These are phyloP conservation scores for Grifola frondosa DNA, from an alignment of 1,284 basidiomycete species.

Conservation along the genomic window DNA sequence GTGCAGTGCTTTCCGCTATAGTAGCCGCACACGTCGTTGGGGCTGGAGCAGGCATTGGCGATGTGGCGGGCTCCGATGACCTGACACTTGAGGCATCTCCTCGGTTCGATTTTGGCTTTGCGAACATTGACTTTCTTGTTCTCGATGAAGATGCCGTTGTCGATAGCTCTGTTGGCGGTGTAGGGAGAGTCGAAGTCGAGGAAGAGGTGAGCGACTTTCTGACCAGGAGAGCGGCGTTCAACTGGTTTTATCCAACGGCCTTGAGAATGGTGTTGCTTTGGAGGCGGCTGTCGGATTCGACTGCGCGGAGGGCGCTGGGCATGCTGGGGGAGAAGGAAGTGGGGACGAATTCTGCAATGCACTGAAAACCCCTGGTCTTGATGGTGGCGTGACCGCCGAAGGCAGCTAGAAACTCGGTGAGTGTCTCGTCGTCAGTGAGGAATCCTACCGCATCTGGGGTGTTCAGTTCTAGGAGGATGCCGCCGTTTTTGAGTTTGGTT, in stretches of 20 bases:
- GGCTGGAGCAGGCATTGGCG: slow-evolving; percentile 22
- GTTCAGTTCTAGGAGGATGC: no score
- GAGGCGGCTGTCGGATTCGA: slow-evolving; percentile 9
- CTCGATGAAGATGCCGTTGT: background rate
- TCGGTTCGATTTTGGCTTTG: slow-evolving; percentile 1
- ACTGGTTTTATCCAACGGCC: slow-evolving; percentile 9
- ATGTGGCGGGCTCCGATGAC: slow-evolving; percentile 21
- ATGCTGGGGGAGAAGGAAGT: slow-evolving; percentile 8
- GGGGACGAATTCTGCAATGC: slow-evolving; percentile 15
- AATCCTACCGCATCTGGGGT: no score
- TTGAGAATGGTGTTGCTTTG: background rate
- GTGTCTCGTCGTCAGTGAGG: no score
- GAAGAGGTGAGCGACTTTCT: background rate
- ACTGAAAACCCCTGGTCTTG: background rate
- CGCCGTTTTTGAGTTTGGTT: no score
- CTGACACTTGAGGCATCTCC: slow-evolving; percentile 1
- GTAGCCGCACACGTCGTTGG: slow-evolving; percentile 19
- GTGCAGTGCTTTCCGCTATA: slow-evolving; percentile 24
- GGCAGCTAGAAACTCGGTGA: no score
- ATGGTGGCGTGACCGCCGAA: background rate
- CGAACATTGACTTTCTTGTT: slow-evolving; percentile 1
- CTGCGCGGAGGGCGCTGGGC: background rate
- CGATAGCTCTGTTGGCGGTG: background rate
- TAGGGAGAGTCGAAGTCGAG: background rate
- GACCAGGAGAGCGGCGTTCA: background rate